Evolutionary conservation across 2,329 filamentous ascomycete species (phyloP).

Genomic region (Geoglossum cookeanum): DNA sequence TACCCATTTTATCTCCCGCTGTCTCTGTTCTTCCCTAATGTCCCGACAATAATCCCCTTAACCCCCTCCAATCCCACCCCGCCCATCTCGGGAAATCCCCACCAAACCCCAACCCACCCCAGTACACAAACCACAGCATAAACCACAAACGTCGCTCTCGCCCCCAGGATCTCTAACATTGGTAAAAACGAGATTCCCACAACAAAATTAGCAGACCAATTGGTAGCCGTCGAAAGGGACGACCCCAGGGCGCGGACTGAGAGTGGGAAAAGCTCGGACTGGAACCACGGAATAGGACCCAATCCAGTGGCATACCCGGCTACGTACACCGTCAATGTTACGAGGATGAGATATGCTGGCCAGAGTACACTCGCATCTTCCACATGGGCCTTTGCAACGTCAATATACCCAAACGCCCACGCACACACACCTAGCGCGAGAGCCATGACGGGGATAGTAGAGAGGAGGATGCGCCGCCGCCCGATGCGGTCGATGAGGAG

Average conservation of each 20-base stretch:
- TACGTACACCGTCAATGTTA: conserved; percentile 66
- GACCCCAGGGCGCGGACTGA: conserved; percentile 54
- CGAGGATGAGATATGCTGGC: conserved; percentile 38
- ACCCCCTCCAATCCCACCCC: conserved; percentile 69
- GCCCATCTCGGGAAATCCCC: conserved; percentile 71
- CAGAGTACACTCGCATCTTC: conserved; percentile 16
- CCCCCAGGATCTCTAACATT: conserved; percentile 47
- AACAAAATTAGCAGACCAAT: conserved; percentile 74
- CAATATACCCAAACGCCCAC: conserved; percentile 47
- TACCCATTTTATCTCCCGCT: not conserved
- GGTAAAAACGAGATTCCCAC: conserved; percentile 76
- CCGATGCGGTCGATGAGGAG: conserved; percentile 63
- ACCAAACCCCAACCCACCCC: conserved; percentile 51
- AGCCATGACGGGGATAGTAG: conserved; percentile 71
- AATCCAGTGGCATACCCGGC: conserved; percentile 72
- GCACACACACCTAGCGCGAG: conserved; percentile 51
- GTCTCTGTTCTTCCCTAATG: conserved; percentile 36
- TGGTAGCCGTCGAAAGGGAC: conserved; percentile 58
- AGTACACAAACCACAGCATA: conserved; percentile 53
- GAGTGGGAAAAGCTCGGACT: conserved; percentile 76
- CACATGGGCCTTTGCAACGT: not conserved
- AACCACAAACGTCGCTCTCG: conserved; percentile 36
- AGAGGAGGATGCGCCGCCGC: conserved; percentile 59
- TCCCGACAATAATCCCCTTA: conserved; percentile 36
- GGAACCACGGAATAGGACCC: conserved; percentile 91